Percentiles rank a stretch among this genome's conserved stretches.
These are phyloP conservation scores for Elaeagnus macrophylla DNA, from an alignment of 306 rosid species.

Conservation along the genomic window DNA sequence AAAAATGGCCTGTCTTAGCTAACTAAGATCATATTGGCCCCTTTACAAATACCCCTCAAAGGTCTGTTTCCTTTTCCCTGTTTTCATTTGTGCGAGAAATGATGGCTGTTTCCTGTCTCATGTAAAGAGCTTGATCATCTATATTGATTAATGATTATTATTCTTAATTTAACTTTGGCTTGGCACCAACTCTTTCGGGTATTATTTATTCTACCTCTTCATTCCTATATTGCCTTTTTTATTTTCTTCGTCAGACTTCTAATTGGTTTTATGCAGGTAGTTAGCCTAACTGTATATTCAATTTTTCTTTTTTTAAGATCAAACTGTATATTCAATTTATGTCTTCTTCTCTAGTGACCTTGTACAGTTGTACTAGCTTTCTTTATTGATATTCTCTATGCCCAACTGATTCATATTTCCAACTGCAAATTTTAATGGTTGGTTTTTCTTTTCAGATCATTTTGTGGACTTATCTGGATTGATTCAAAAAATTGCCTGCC, in stretches of 20 bases:
- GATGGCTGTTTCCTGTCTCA: conserved; percentile 47
- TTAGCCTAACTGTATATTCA: conserved; percentile 11
- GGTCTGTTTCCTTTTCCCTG: conserved; percentile 26
- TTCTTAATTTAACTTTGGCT: conserved; percentile 14
- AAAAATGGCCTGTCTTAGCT: conserved; percentile 17
- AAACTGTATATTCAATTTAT: not conserved
- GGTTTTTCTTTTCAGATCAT: too few species aligned
- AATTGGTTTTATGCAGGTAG: conserved; percentile 10
- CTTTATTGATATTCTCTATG: not conserved
- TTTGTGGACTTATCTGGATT: too few species aligned
- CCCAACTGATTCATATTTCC: too few species aligned
- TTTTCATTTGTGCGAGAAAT: conserved; percentile 45
- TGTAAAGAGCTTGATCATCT: conserved; percentile 22
- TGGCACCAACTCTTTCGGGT: conserved; percentile 19
- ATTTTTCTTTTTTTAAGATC: too few species aligned
- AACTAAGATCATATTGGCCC: conserved; percentile 20
- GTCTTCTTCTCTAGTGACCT: conserved; percentile 1
- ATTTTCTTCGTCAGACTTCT: conserved; percentile 6
- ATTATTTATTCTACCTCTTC: conserved; percentile 9
- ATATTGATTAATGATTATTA: conserved; percentile 26
- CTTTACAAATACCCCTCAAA: conserved; percentile 20
- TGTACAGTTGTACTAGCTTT: conserved; percentile 11
- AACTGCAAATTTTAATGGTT: too few species aligned
- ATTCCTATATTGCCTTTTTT: conserved; percentile 9
- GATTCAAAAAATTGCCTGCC: too few species aligned